phyloP scores from a whole-genome alignment of 768 basidiomycete genomes.

The Rhizopogon vinicolor region DNA sequence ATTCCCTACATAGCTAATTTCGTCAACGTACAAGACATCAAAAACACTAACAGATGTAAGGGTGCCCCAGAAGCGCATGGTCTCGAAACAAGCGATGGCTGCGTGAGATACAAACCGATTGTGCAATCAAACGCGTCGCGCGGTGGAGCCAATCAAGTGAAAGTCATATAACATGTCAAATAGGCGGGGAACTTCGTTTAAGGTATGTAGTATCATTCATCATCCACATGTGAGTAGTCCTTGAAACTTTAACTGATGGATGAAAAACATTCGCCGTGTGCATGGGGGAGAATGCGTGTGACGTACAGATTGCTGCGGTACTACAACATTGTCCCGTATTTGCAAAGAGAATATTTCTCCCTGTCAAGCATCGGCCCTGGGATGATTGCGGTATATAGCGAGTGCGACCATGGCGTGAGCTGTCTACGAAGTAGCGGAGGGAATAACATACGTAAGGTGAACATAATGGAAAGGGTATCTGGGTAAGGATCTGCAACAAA shows the following conservation, averaged over 20 bases:
- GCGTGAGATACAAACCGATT: background rate
- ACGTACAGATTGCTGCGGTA: background rate
- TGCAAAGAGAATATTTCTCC: background rate
- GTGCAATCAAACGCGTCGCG: background rate
- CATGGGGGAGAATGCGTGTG: background rate
- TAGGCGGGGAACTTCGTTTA: background rate
- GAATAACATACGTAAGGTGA: conserved; percentile 20
- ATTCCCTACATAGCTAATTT: background rate
- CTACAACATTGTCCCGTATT: background rate
- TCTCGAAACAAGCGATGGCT: background rate
- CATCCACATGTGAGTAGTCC: background rate
- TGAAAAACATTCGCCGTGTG: background rate
- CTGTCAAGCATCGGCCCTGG: background rate
- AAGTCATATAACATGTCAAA: background rate
- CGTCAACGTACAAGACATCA: background rate
- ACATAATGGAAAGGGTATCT: conserved; percentile 14
- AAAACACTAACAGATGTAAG: background rate
- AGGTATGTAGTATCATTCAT: background rate
- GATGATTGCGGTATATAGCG: background rate
- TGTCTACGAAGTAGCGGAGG: background rate
- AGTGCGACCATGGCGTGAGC: background rate
- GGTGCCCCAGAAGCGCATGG: background rate
- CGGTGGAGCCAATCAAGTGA: background rate
- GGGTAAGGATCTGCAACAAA: background rate
- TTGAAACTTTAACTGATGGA: background rate